Percentiles rank a stretch among this genome's conserved stretches.
These are phyloP conservation scores for Leccinum uliginosum DNA, from an alignment of 768 basidiomycete species.

Conservation along the genomic window DNA sequence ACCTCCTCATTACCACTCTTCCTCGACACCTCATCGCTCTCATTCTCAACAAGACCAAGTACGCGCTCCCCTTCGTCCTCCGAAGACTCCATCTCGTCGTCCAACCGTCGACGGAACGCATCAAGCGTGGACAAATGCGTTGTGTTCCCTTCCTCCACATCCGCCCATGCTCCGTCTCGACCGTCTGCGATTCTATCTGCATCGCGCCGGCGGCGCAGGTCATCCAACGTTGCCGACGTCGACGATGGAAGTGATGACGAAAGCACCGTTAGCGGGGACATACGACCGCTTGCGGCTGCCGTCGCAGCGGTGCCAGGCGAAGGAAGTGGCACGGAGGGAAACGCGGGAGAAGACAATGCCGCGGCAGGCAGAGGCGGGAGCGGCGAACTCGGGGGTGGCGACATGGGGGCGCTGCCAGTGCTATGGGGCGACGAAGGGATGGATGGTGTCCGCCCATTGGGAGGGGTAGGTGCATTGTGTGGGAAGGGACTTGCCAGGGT, in stretches of 20 bases:
- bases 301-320: slow-evolving; percentile 5
- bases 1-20: background rate
- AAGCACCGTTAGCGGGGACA: slow-evolving; percentile 13
- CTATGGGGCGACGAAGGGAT: slow-evolving; percentile 1
- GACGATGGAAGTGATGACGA: slow-evolving; percentile 10
- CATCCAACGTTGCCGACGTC: background rate
- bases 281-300: slow-evolving; percentile 13
- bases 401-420: slow-evolving; percentile 7
- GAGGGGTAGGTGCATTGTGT: background rate
- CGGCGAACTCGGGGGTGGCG: slow-evolving; percentile 23
- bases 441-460: slow-evolving; percentile 9
- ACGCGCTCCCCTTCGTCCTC: slow-evolving; percentile 12
- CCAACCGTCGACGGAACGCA: slow-evolving; percentile 20
- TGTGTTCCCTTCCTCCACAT: slow-evolving; percentile 15
- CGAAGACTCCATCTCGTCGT: slow-evolving; percentile 6
- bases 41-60: background rate
- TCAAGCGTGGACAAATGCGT: slow-evolving; percentile 25
- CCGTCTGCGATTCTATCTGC: background rate
- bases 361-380: slow-evolving; percentile 17
- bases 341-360: slow-evolving; percentile 15
- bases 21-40: background rate
- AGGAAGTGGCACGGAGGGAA: background rate
- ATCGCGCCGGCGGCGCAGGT: background rate
- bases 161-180: background rate
- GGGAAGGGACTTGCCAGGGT: background rate